phyloP scores from a whole-genome alignment of 768 basidiomycete species.

The Rhizopogon vesiculosus region DNA sequence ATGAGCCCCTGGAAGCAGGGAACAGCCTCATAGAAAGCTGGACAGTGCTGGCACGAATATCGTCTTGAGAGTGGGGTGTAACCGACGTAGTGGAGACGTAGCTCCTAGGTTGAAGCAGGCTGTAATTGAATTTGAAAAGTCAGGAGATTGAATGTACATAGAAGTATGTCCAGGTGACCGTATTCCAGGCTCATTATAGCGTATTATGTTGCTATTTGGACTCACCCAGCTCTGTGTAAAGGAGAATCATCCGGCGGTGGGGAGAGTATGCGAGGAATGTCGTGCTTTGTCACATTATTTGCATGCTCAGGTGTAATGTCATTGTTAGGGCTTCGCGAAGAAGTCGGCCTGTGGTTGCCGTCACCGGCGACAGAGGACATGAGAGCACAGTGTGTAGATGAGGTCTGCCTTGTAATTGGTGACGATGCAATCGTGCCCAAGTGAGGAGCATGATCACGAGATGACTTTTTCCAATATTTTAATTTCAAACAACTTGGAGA shows the following conservation, averaged over 20 bases:
- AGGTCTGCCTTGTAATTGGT: not conserved
- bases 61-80: conserved; percentile 50
- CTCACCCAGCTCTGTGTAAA: conserved; percentile 54
- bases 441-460: no score
- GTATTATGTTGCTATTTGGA: conserved; percentile 9
- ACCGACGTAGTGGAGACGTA: conserved; percentile 28
- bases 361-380: not conserved
- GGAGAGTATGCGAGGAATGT: conserved; percentile 8
- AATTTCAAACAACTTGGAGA: no score
- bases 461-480: no score
- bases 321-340: not conserved
- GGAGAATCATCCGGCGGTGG: conserved; percentile 34
- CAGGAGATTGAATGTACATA: conserved; percentile 7
- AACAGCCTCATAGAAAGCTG: conserved; percentile 53
- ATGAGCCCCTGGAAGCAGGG: conserved; percentile 17
- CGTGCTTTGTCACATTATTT: conserved; percentile 4
- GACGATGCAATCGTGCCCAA: no score
- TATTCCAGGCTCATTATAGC: not conserved
- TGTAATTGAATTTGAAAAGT: conserved; percentile 20
- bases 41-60: conserved; percentile 64
- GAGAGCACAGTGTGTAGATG: not conserved
- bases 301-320: not conserved
- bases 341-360: not conserved
- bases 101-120: conserved; percentile 54
- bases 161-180: conserved; percentile 8